Evolutionary conservation across 2,329 filamentous ascomycete species (phyloP).

Genomic region (Trichoderma endophyticum): DNA sequence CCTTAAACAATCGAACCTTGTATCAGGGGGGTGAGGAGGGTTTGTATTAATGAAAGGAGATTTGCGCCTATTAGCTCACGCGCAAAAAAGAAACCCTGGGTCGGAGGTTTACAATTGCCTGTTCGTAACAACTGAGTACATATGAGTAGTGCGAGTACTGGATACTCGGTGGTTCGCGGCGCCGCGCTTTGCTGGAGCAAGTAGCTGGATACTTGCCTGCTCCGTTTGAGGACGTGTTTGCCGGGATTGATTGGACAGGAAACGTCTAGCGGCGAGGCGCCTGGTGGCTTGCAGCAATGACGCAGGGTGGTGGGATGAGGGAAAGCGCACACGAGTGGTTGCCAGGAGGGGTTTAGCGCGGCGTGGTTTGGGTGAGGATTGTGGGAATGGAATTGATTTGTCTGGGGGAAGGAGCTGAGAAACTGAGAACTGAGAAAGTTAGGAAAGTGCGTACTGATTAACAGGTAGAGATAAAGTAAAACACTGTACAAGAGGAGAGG

Average conservation of each 20-base stretch:
- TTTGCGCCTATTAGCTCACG: neutral
- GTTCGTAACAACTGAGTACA: too few species aligned
- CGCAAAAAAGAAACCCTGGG: neutral
- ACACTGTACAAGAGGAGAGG: neutral
- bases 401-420: neutral
- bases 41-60: neutral
- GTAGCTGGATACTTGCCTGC: neutral
- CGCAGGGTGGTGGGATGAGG: neutral
- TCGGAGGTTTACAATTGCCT: neutral
- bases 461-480: neutral
- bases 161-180: neutral
- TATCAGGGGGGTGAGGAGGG: neutral
- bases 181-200: neutral
- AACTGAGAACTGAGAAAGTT: neutral
- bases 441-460: neutral
- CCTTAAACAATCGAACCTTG: neutral
- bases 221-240: neutral
- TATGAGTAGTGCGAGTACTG: neutral
- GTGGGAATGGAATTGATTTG: neutral
- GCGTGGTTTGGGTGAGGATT: neutral
- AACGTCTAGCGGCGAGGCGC: neutral
- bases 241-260: neutral
- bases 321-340: conserved; percentile 13
- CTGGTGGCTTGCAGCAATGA: conserved; percentile 8
- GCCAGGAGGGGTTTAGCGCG: conserved; percentile 9